phyloP scores from a whole-genome alignment of 768 basidiomycete genomes.

The Podaxis pistillaris region DNA sequence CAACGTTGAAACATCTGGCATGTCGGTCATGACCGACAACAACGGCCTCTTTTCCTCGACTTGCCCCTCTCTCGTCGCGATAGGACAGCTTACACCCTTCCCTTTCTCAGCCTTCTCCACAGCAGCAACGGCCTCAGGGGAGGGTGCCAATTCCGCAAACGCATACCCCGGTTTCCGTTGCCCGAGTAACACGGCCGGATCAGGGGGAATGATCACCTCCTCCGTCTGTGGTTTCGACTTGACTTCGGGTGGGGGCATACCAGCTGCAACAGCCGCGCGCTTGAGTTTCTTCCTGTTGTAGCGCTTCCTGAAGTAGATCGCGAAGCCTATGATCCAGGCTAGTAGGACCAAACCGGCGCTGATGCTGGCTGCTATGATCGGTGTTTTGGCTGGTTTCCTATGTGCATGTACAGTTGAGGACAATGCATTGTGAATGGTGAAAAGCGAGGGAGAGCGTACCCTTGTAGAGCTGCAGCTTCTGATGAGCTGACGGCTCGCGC shows the following conservation, averaged over 20 bases:
- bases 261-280: conserved; percentile 41
- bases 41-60: not conserved
- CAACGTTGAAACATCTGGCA: not conserved
- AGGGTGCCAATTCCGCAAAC: not conserved
- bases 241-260: conserved; percentile 34
- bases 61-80: not conserved
- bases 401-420: not conserved
- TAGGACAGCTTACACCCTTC: not conserved
- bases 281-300: conserved; percentile 46
- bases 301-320: conserved; percentile 56
- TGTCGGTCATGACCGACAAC: not conserved
- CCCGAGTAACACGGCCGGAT: conserved; percentile 63
- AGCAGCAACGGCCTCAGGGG: not conserved
- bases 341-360: conserved; percentile 51
- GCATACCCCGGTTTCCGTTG: conserved; percentile 37
- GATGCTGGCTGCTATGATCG: conserved; percentile 58
- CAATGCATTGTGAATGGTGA: not conserved
- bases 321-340: conserved; percentile 55
- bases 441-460: conserved; percentile 26
- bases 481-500: conserved; percentile 32
- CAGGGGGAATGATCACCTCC: conserved; percentile 58
- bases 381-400: conserved; percentile 56
- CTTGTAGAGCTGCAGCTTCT: conserved; percentile 37
- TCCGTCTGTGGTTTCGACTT: conserved; percentile 38
- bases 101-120: not conserved